phyloP scores from a whole-genome alignment of 2,329 filamentous ascomycete genomes.

The Clarireedia monteithiana region DNA sequence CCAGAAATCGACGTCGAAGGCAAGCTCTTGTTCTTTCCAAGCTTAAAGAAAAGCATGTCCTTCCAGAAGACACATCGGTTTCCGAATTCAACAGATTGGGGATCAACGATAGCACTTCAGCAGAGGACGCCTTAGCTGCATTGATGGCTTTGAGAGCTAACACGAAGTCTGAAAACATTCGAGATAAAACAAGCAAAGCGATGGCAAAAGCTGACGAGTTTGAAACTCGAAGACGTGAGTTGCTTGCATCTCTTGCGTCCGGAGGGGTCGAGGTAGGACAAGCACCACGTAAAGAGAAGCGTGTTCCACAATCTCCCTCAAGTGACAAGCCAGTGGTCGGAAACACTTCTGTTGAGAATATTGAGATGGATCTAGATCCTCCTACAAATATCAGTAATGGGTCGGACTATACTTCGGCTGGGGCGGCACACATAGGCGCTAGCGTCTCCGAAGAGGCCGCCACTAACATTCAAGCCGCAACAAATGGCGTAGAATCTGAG shows the following conservation, averaged over 20 bases:
- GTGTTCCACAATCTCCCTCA: not conserved
- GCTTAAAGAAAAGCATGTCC: constrained; percentile 44
- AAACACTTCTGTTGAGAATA: not conserved
- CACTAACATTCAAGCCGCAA: not conserved
- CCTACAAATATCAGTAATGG: not conserved
- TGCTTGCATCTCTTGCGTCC: constrained; percentile 42
- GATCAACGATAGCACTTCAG: constrained; percentile 15
- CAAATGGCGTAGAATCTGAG: not conserved
- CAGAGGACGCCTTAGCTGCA: constrained; percentile 19
- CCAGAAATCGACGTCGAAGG: constrained; percentile 47
- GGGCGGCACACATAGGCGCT: no score
- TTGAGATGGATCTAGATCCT: not conserved
- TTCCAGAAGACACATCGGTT: constrained; percentile 43
- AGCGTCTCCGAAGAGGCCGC: not conserved
- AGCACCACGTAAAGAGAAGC: not conserved
- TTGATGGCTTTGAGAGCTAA: constrained; percentile 17
- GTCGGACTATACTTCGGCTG: no score
- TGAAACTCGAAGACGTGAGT: constrained; percentile 40
- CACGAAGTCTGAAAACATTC: not conserved
- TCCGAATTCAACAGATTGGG: constrained; percentile 37
- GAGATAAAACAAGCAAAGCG: not conserved
- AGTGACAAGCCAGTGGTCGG: not conserved
- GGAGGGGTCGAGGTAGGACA: constrained; percentile 46
- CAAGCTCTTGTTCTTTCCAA: constrained; percentile 40
- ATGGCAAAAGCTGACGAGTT: constrained; percentile 33